A percentile compares a stretch with the other conserved stretches of the same genome.
phyloP scores from a whole-genome alignment of 129 eudicot species.

The Lactuca saligna region DNA sequence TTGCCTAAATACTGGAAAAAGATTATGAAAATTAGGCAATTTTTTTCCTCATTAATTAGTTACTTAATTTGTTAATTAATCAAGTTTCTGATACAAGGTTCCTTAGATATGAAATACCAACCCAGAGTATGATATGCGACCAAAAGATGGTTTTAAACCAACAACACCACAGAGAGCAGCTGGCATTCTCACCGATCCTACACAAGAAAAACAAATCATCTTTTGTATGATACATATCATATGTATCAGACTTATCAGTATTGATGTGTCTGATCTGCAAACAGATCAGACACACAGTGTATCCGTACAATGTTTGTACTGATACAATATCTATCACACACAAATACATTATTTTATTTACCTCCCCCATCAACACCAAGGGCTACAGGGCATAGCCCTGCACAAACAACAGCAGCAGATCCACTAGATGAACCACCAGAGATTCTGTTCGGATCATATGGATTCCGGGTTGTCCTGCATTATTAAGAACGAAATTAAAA shows the following conservation, averaged over 20 bases:
- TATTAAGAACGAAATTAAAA: too few relatives aligned
- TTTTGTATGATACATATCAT: too few relatives aligned
- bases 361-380: slow-evolving; percentile 99
- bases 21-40: too few relatives aligned
- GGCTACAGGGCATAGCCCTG: slow-evolving; percentile 93
- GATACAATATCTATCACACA: too few relatives aligned
- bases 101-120: slow-evolving; percentile 21
- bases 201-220: not conserved
- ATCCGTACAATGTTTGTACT: too few relatives aligned
- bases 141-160: slow-evolving; percentile 88
- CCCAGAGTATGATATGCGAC: slow-evolving; percentile 86
- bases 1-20: too few relatives aligned
- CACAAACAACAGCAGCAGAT: slow-evolving; percentile 90
- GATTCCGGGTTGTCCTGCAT: slow-evolving; percentile 69
- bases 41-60: too few relatives aligned
- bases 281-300: too few relatives aligned
- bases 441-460: slow-evolving; percentile 64
- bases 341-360: slow-evolving; percentile 15
- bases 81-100: too few relatives aligned
- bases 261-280: too few relatives aligned
- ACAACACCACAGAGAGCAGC: slow-evolving; percentile 96
- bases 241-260: too few relatives aligned
- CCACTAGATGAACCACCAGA: slow-evolving; percentile 98
- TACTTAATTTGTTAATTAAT: too few relatives aligned
- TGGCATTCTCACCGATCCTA: slow-evolving; percentile 96